These are phyloP conservation scores for Hansenula lynferdii DNA, from an alignment of 1,139 yeast genomes.

Conservation along the genomic window DNA sequence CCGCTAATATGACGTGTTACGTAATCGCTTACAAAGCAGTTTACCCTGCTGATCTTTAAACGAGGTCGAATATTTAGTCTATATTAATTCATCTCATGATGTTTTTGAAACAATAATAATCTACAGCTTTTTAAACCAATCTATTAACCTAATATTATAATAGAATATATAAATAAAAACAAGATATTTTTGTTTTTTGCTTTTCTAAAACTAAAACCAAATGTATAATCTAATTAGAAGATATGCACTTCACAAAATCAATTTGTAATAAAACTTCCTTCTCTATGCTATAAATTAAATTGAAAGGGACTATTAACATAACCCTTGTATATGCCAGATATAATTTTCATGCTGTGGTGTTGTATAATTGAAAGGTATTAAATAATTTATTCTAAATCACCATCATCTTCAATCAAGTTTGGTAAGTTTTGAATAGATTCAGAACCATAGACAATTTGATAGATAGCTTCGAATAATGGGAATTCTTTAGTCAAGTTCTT, in stretches of 20 bases:
- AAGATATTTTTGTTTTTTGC: neutral
- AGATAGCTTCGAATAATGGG: conserved; percentile 79
- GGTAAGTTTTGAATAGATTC: conserved; percentile 57
- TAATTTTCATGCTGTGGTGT: no score
- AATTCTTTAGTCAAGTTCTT: conserved; percentile 56
- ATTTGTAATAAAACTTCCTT: neutral
- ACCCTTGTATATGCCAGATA: no score
- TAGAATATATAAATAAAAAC: neutral
- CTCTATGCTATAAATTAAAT: neutral
- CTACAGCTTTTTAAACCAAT: no score
- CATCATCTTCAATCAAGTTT: conserved; percentile 38
- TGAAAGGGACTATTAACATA: no score
- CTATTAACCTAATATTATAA: neutral
- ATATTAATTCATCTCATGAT: no score
- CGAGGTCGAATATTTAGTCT: no score
- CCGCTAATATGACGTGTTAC: no score
- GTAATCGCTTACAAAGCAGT: no score
- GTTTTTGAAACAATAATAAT: no score
- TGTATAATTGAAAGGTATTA: conserved; percentile 1
- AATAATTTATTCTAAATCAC: conserved; percentile 6
- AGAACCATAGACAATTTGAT: conserved; percentile 65
- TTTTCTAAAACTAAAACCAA: no score
- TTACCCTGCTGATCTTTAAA: no score
- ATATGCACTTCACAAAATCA: no score
- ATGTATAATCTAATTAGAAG: conserved; percentile 1